Conservation (phyloP, 2,329 filamentous ascomycete species). For the Neofusicoccum sp. region DNA sequence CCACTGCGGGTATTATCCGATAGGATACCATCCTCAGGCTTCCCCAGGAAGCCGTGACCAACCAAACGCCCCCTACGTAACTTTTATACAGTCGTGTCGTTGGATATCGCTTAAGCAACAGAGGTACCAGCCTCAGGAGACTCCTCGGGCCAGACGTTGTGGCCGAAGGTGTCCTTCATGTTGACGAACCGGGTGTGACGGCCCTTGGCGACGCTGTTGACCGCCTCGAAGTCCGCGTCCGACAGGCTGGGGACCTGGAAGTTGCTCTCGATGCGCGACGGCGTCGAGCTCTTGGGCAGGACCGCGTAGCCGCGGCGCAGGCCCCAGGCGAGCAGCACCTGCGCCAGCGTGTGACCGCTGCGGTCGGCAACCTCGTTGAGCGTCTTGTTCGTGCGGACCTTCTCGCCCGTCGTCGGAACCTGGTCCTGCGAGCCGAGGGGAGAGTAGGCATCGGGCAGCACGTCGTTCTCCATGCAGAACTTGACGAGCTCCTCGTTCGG, state of each 20-base stretch:
- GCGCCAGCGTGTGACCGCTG: constrained; percentile 71
- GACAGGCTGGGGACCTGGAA: constrained; percentile 60
- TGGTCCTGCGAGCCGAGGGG: constrained; percentile 69
- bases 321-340: constrained; percentile 81
- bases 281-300: constrained; percentile 43
- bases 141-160: constrained; percentile 58
- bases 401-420: constrained; percentile 66
- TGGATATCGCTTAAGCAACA: constrained; percentile 11
- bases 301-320: constrained; percentile 65
- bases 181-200: constrained; percentile 72
- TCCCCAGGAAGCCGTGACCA: constrained; percentile 3
- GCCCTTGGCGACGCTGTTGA: constrained; percentile 63
- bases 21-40: background rate
- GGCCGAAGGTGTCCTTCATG: constrained; percentile 79
- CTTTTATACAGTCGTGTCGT: background rate
- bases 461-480: constrained; percentile 59
- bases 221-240: constrained; percentile 55
- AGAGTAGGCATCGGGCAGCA: constrained; percentile 64
- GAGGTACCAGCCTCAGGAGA: constrained; percentile 17
- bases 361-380: constrained; percentile 68
- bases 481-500: constrained; percentile 61
- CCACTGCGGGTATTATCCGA: constrained; percentile 10
- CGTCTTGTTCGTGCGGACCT: constrained; percentile 64
- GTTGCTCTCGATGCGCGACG: constrained; percentile 55
- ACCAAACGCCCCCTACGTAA: background rate